Evolutionary conservation across 2,329 filamentous ascomycete species (phyloP).

Genomic region (Pyrenophora graminea): DNA sequence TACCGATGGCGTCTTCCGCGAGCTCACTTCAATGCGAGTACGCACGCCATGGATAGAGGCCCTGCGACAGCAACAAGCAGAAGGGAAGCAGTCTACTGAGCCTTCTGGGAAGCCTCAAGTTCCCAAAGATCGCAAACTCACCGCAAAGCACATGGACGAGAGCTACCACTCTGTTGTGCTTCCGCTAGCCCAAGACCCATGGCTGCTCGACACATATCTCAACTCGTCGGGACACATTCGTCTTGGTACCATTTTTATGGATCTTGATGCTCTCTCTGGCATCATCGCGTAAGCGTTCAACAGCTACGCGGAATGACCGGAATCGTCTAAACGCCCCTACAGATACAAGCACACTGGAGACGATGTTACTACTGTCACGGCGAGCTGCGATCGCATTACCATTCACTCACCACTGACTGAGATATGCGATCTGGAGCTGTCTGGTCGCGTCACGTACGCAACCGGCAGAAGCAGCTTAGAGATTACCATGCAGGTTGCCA

Average conservation of each 20-base stretch:
- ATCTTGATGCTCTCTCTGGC: slow-evolving; percentile 76
- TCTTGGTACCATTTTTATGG: slow-evolving; percentile 76
- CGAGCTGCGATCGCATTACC: slow-evolving; percentile 66
- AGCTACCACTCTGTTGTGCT: slow-evolving; percentile 71
- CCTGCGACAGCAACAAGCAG: slow-evolving; percentile 57
- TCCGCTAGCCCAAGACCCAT: slow-evolving; percentile 73
- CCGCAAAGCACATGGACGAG: slow-evolving; percentile 71
- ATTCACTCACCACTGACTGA: slow-evolving; percentile 74
- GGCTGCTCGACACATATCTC: slow-evolving; percentile 77
- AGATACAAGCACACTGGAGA: slow-evolving; percentile 71
- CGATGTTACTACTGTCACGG: slow-evolving; percentile 65
- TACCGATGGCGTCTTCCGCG: slow-evolving; percentile 65
- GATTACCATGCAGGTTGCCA: slow-evolving; percentile 73
- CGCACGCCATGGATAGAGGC: slow-evolving; percentile 73
- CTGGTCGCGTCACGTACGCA: slow-evolving; percentile 70
- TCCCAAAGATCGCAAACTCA: slow-evolving; percentile 59
- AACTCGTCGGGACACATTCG: slow-evolving; percentile 75
- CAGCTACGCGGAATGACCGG: slow-evolving; percentile 55
- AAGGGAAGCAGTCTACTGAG: slow-evolving; percentile 36
- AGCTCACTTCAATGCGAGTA: slow-evolving; percentile 52
- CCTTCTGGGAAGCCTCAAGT: slow-evolving; percentile 41
- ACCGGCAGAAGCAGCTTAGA: slow-evolving; percentile 75
- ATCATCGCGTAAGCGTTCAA: slow-evolving; percentile 65
- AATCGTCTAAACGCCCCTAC: slow-evolving; percentile 18
- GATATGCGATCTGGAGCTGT: slow-evolving; percentile 77